A percentile compares a stretch with the other conserved stretches of the same genome.
These are phyloP conservation scores for Peziza echinospora DNA, from an alignment of 495 filamentous ascomycete genomes.

Conservation along the genomic window DNA sequence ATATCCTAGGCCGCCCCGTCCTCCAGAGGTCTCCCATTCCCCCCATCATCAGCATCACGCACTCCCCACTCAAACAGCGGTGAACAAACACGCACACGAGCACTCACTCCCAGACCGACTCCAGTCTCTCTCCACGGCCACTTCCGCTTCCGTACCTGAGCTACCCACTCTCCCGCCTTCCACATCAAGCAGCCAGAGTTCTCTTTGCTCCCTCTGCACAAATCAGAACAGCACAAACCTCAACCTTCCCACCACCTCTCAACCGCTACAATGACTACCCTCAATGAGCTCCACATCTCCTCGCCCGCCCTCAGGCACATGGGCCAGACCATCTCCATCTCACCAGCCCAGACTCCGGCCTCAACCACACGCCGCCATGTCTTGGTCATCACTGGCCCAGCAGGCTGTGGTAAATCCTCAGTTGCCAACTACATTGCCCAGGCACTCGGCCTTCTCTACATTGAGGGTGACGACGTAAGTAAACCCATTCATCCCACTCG, in stretches of 20 bases:
- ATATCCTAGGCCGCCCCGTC: too few relatives aligned
- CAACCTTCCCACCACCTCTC: neutral
- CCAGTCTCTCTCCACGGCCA: too few relatives aligned
- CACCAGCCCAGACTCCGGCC: neutral
- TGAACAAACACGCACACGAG: too few relatives aligned
- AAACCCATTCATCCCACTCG: neutral
- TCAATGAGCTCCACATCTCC: neutral
- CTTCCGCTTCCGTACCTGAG: too few relatives aligned
- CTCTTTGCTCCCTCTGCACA: too few relatives aligned
- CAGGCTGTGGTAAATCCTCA: conserved; percentile 90
- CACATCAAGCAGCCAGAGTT: too few relatives aligned
- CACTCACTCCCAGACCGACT: too few relatives aligned
- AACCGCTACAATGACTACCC: neutral
- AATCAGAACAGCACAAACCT: too few relatives aligned
- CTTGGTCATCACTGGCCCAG: conserved; percentile 92
- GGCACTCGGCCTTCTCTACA: conserved; percentile 51
- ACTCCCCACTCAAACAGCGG: too few relatives aligned
- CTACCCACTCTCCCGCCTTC: too few relatives aligned
- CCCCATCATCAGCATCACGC: too few relatives aligned
- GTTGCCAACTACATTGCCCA: conserved; percentile 59
- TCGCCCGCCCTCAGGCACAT: neutral
- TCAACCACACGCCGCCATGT: conserved; percentile 46
- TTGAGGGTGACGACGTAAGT: conserved; percentile 92
- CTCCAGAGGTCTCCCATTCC: too few relatives aligned
- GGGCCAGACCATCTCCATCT: conserved; percentile 8